Evolutionary conservation across 352 stramenopile genomes (phyloP).

Genomic region (Pythium coloratum): DNA sequence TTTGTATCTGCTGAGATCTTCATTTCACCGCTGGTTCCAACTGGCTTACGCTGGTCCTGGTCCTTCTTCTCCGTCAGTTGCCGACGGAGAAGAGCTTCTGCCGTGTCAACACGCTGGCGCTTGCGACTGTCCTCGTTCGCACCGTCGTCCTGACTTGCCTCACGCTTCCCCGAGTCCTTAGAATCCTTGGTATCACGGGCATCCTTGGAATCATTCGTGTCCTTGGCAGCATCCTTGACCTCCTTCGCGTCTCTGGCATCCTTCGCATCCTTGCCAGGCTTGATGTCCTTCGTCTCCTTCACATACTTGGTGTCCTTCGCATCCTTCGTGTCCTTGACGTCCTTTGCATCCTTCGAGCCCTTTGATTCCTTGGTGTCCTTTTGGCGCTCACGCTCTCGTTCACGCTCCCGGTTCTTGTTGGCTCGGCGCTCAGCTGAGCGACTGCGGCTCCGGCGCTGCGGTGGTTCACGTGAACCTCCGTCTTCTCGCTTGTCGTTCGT

Average conservation of each 20-base stretch:
- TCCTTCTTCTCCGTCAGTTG: conserved; percentile 75
- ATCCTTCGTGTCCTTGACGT: conserved; percentile 9
- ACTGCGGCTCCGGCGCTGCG: conserved; percentile 26
- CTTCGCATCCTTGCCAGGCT: background rate
- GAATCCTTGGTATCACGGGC: background rate
- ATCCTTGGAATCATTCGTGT: background rate
- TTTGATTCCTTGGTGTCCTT: conserved; percentile 3
- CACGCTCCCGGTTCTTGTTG: conserved; percentile 18
- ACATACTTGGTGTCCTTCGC: background rate
- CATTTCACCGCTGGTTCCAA: background rate
- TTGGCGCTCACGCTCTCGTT: conserved; percentile 12
- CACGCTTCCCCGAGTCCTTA: conserved; percentile 18
- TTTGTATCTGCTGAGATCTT: background rate
- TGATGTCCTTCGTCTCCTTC: background rate
- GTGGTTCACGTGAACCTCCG: conserved; percentile 1
- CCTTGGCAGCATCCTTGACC: background rate
- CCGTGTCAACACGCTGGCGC: conserved; percentile 54
- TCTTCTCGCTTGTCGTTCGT: conserved; percentile 23
- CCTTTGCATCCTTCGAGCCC: background rate
- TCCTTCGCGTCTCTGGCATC: background rate
- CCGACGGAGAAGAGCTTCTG: conserved; percentile 64
- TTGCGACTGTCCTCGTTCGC: conserved; percentile 40
- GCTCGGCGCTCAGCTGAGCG: conserved; percentile 21
- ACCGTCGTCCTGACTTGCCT: conserved; percentile 26
- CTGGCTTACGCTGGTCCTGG: conserved; percentile 29